A percentile compares a stretch with the other conserved stretches of the same genome.
phyloP scores from a whole-genome alignment of 2,329 filamentous ascomycete genomes.

The Salinomyces thailandicus region DNA sequence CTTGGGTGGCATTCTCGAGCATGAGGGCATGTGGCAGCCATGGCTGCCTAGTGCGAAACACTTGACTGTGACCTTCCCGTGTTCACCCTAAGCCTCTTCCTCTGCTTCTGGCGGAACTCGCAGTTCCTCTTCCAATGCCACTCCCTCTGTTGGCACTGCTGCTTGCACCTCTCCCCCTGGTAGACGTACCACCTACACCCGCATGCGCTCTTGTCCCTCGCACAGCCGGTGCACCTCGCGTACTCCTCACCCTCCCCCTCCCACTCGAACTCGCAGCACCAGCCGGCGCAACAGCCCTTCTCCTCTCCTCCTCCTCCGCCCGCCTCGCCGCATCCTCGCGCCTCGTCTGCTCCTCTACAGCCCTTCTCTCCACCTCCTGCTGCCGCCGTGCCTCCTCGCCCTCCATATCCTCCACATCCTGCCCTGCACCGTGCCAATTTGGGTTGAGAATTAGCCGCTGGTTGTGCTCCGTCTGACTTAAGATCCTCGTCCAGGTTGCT shows the following conservation, averaged over 20 bases:
- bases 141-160: constrained; percentile 31
- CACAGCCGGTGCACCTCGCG: constrained; percentile 14
- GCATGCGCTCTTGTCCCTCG: constrained; percentile 26
- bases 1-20: no score
- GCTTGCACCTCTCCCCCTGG: constrained; percentile 43
- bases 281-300: constrained; percentile 44
- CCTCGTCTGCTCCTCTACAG: constrained; percentile 67
- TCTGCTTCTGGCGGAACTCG: constrained; percentile 24
- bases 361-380: constrained; percentile 65
- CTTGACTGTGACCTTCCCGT: no score
- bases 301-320: constrained; percentile 43
- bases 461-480: constrained; percentile 96
- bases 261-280: constrained; percentile 8
- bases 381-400: constrained; percentile 63
- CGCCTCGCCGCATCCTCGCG: constrained; percentile 50
- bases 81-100: constrained; percentile 22
- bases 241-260: constrained; percentile 24
- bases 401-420: constrained; percentile 79
- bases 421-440: constrained; percentile 76
- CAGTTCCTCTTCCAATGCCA: constrained; percentile 34
- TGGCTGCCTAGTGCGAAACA: no score
- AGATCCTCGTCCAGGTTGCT: constrained; percentile 89
- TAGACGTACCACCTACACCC: constrained; percentile 36
- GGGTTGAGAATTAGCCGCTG: constrained; percentile 83
- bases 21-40: no score